Evolutionary conservation across 2,329 filamentous ascomycete species (phyloP).

Genomic region (Arthrobotrys iridis): DNA sequence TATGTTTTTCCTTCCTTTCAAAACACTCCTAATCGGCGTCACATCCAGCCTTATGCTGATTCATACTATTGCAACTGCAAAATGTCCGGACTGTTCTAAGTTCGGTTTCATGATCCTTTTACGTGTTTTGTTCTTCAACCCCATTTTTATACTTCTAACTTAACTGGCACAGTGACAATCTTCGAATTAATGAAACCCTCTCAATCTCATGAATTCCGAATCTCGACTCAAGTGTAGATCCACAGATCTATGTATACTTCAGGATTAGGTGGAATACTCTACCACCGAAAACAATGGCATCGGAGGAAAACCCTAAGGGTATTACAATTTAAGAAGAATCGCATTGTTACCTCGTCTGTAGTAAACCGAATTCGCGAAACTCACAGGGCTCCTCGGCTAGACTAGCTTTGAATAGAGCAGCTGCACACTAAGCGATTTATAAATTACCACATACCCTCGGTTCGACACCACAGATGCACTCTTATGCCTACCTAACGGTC

Average conservation of each 20-base stretch:
- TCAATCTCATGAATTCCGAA: neutral
- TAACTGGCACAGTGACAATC: conserved; percentile 9
- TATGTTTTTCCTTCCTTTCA: neutral
- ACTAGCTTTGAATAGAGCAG: neutral
- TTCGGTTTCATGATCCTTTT: neutral
- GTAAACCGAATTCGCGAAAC: conserved; percentile 3
- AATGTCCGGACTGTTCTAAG: neutral
- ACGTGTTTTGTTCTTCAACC: neutral
- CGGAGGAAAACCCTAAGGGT: neutral
- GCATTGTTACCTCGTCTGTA: neutral
- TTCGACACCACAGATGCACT: neutral
- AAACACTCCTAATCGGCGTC: conserved; percentile 1
- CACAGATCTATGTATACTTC: no score
- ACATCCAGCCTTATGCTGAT: neutral
- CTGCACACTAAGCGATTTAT: neutral
- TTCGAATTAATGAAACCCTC: conserved; percentile 9
- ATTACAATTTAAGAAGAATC: neutral
- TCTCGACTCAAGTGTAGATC: no score
- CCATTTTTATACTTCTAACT: neutral
- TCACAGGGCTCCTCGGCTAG: neutral
- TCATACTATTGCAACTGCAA: neutral
- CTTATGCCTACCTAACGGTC: neutral
- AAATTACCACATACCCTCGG: conserved; percentile 1
- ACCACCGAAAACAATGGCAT: no score
- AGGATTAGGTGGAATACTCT: no score